Evolutionary conservation across 1,139 yeast genomes (phyloP).

Genomic region (Diutina catenulata): DNA sequence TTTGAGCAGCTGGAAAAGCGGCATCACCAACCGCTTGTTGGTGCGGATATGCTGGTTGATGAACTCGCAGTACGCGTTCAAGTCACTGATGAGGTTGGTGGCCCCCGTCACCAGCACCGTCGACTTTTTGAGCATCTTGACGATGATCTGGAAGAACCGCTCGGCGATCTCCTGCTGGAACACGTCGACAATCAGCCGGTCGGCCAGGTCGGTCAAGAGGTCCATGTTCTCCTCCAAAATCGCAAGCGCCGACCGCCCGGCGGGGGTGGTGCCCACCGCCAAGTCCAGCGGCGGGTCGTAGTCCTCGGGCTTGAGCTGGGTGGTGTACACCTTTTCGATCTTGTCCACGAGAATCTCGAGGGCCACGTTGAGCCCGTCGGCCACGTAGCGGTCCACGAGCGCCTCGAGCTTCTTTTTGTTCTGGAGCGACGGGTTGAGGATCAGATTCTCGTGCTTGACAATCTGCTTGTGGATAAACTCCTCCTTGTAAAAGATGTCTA

Average conservation of each 20-base stretch:
- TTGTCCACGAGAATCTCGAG: conserved; percentile 80
- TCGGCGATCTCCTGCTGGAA: conserved; percentile 92
- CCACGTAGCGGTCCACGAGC: conserved; percentile 77
- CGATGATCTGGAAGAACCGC: conserved; percentile 65
- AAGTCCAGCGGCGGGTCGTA: conserved; percentile 20
- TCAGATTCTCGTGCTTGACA: conserved; percentile 61
- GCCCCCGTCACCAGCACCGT: conserved; percentile 77
- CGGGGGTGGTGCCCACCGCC: conserved; percentile 48
- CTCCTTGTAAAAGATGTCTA: conserved; percentile 81
- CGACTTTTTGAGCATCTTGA: conserved; percentile 58
- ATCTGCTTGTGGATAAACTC: conserved; percentile 57
- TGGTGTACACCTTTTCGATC: conserved; percentile 32
- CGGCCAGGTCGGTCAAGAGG: conserved; percentile 72
- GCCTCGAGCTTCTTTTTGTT: conserved; percentile 73
- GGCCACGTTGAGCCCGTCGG: conserved; percentile 84
- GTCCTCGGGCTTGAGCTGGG: conserved; percentile 17
- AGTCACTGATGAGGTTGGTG: conserved; percentile 57
- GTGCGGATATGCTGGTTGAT: conserved; percentile 43
- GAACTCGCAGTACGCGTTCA: conserved; percentile 69
- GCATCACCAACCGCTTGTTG: conserved; percentile 56
- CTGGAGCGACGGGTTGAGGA: conserved; percentile 69
- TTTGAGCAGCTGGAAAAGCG: conserved; percentile 71
- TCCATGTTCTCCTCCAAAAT: conserved; percentile 65
- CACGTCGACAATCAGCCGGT: conserved; percentile 77
- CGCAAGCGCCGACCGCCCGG: conserved; percentile 52